These are phyloP conservation scores for Cladobotryum mycophilum DNA, from an alignment of 2,329 filamentous ascomycete genomes.

Conservation along the genomic window DNA sequence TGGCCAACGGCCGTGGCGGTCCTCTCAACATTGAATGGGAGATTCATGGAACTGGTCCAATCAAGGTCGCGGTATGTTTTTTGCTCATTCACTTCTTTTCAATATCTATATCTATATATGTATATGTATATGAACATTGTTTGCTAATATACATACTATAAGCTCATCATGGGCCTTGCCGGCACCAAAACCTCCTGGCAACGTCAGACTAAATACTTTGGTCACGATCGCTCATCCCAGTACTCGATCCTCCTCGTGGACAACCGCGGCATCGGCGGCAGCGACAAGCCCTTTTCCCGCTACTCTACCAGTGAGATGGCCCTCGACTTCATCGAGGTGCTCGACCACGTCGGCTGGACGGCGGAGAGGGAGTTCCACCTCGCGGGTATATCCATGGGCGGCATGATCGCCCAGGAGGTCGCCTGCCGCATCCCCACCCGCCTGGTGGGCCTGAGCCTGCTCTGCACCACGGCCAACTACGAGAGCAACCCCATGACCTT, in stretches of 20 bases:
- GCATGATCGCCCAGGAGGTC: slow-evolving; percentile 88
- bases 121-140: no score
- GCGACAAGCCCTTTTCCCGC: slow-evolving; percentile 67
- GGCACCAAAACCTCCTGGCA: slow-evolving; percentile 67
- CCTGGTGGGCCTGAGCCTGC: slow-evolving; percentile 50
- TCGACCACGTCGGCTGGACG: slow-evolving; percentile 64
- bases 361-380: slow-evolving; percentile 52
- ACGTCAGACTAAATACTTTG: slow-evolving; percentile 75
- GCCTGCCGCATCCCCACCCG: slow-evolving; percentile 46
- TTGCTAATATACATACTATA: neutral
- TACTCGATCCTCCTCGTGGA: slow-evolving; percentile 75
- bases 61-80: slow-evolving; percentile 62
- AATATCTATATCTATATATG: neutral
- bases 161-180: slow-evolving; percentile 80
- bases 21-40: slow-evolving; percentile 74
- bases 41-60: slow-evolving; percentile 67
- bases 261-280: slow-evolving; percentile 78
- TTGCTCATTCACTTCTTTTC: neutral
- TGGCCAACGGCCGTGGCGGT: slow-evolving; percentile 65
- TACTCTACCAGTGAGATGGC: slow-evolving; percentile 87
- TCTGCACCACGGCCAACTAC: slow-evolving; percentile 56
- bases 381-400: slow-evolving; percentile 76
- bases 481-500: slow-evolving; percentile 48
- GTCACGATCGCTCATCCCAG: slow-evolving; percentile 58
- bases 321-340: slow-evolving; percentile 64